Conservation (phyloP, 73 alveolate species). For the Breviolum minutum region DNA sequence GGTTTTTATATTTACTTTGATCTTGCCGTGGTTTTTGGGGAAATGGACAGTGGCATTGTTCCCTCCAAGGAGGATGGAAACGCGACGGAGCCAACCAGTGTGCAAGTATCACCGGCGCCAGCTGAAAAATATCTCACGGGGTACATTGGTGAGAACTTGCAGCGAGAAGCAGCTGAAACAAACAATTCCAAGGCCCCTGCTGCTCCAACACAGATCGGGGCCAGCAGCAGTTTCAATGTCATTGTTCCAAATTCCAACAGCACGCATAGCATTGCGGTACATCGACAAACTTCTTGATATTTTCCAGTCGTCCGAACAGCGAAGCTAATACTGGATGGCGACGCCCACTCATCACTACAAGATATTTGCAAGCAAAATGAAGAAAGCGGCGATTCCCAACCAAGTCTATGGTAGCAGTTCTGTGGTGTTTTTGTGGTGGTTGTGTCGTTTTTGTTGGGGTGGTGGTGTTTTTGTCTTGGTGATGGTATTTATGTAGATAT, state of each 20-base stretch:
- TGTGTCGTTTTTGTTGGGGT: too few species aligned
- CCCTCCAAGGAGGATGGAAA: neutral
- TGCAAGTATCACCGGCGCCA: neutral
- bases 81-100: neutral
- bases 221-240: neutral
- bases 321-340: too few species aligned
- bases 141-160: neutral
- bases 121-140: neutral
- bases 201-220: neutral
- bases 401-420: too few species aligned
- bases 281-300: neutral
- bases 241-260: constrained; percentile 4
- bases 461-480: too few species aligned
- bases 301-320: too few species aligned
- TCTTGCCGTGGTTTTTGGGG: constrained; percentile 29
- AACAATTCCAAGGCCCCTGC: neutral
- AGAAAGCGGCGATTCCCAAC: too few species aligned
- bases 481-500: too few species aligned
- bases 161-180: neutral
- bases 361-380: too few species aligned
- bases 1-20: constrained; percentile 61
- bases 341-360: too few species aligned
- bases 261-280: neutral
- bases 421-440: too few species aligned
- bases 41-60: neutral